Conservation (phyloP, 139 green algal genomes). For the Chlamydomonas applanata region DNA sequence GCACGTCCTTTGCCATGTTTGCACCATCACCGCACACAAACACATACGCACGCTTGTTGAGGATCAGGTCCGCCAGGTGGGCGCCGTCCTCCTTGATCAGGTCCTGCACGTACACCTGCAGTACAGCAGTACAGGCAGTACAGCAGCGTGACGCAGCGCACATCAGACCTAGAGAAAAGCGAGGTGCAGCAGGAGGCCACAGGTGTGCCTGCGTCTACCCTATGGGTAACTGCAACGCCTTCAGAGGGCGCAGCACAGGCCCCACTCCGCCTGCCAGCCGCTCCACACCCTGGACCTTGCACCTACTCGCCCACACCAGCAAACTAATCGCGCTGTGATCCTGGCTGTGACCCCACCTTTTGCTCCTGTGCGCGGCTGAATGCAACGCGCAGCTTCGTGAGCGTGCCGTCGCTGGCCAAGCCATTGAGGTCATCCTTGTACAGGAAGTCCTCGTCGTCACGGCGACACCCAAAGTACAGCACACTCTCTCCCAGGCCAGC, state of each 20-base stretch:
- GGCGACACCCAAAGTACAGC: constrained; percentile 89
- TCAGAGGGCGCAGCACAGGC: too few species aligned
- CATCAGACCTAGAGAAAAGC: too few species aligned
- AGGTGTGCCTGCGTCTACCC: too few species aligned
- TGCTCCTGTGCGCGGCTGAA: constrained; percentile 65
- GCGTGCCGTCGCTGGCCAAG: constrained; percentile 63
- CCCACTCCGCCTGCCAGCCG: neutral
- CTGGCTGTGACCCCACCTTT: constrained; percentile 37
- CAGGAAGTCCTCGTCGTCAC: constrained; percentile 79
- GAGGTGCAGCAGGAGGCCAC: too few species aligned
- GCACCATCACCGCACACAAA: constrained; percentile 88
- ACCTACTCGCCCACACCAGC: too few species aligned
- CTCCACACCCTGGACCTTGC: too few species aligned
- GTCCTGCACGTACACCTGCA: constrained; percentile 44
- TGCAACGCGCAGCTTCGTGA: constrained; percentile 72
- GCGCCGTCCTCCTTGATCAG: constrained; percentile 9
- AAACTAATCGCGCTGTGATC: too few species aligned
- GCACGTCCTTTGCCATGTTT: constrained; percentile 93
- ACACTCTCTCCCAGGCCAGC: constrained; percentile 34
- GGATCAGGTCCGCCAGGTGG: constrained; percentile 45
- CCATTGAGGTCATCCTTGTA: constrained; percentile 75
- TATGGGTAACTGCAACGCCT: too few species aligned
- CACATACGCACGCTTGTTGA: constrained; percentile 60
- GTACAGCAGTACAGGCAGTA: neutral
- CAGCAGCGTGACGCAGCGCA: too few species aligned